phyloP scores from a whole-genome alignment of 441 rosid genomes.

The Populus hybrid region DNA sequence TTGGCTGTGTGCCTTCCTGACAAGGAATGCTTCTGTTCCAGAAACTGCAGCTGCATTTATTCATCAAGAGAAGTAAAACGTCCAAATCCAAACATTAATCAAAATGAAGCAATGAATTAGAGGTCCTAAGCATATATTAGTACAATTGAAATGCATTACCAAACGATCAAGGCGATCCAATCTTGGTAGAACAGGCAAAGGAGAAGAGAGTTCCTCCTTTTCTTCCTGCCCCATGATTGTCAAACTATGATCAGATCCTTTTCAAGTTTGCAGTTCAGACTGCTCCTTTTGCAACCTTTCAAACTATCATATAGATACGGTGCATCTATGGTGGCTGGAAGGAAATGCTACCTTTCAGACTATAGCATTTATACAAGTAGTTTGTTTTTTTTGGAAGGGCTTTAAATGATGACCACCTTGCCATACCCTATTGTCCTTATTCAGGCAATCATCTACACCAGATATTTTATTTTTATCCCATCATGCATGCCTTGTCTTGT shows the following conservation, averaged over 20 bases:
- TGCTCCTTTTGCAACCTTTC: not conserved
- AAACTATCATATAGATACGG: not conserved
- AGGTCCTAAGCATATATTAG: not conserved
- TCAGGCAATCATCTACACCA: not conserved
- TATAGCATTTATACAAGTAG: no score
- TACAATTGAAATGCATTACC: slow-evolving; percentile 19
- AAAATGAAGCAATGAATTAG: not conserved
- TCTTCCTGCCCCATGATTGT: slow-evolving; percentile 21
- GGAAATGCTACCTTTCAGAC: no score
- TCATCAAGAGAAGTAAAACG: no score
- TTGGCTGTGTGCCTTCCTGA: slow-evolving; percentile 17
- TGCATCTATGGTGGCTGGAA: not conserved
- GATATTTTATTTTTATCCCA: not conserved
- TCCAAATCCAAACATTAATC: not conserved
- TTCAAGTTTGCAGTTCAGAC: not conserved
- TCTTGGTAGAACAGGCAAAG: slow-evolving; percentile 32
- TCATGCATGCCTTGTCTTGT: not conserved
- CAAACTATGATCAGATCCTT: not conserved
- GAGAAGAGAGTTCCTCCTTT: not conserved
- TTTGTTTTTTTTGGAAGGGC: no score
- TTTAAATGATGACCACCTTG: no score
- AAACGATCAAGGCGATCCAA: slow-evolving; percentile 33
- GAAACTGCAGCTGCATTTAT: slow-evolving; percentile 21
- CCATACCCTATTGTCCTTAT: no score
- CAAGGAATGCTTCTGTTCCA: slow-evolving; percentile 26